Conservation (phyloP, 1,284 basidiomycete species). For the Retiboletus fuscus region DNA sequence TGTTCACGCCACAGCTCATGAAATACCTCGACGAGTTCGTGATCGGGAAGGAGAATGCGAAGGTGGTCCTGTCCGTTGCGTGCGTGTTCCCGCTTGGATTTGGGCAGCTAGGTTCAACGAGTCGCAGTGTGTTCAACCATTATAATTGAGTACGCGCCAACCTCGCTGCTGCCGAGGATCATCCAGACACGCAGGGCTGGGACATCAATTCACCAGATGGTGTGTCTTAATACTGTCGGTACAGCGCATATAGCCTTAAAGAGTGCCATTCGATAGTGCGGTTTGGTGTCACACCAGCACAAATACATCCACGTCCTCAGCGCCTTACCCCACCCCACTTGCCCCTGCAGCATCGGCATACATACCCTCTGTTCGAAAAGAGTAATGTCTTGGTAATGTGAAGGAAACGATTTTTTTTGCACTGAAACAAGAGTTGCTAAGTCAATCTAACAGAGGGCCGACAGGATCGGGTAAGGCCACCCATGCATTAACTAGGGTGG, state of each 20-base stretch:
- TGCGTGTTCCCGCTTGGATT: conserved; percentile 55
- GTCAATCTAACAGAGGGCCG: conserved; percentile 68
- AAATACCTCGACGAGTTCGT: conserved; percentile 90
- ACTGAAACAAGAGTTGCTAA: conserved; percentile 25
- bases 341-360: conserved; percentile 57
- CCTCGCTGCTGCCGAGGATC: conserved; percentile 61
- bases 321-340: conserved; percentile 52
- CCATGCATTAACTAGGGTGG: conserved; percentile 2
- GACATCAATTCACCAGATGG: conserved; percentile 47
- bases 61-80: conserved; percentile 93
- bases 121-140: conserved; percentile 87
- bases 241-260: conserved; percentile 4
- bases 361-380: conserved; percentile 84
- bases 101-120: conserved; percentile 19
- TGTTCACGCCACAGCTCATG: conserved; percentile 67
- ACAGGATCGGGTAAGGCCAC: conserved; percentile 76
- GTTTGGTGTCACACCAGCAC: conserved; percentile 61
- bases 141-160: conserved; percentile 85
- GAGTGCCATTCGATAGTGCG: conserved; percentile 41
- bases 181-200: conserved; percentile 52
- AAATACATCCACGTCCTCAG: conserved; percentile 65
- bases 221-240: conserved; percentile 39
- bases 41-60: conserved; percentile 92
- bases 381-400: conserved; percentile 91
- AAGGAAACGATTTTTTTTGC: conserved; percentile 23